Conservation (phyloP, 495 filamentous ascomycete genomes). For the Xylaria cubensis region DNA sequence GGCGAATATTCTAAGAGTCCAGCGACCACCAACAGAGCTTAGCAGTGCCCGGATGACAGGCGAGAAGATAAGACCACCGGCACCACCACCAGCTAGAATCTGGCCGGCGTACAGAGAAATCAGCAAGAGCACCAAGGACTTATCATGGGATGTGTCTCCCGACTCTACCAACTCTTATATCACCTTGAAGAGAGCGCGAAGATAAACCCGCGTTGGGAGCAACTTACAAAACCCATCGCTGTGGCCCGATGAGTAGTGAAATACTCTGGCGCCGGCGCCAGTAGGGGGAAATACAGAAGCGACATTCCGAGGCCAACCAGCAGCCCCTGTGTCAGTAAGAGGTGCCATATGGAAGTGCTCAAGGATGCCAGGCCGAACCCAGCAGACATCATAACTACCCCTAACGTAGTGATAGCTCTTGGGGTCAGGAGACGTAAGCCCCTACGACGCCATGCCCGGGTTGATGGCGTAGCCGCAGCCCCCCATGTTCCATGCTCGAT, state of each 20-base stretch:
- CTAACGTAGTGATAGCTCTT: constrained; percentile 41
- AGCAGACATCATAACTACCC: constrained; percentile 44
- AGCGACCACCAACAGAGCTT: constrained; percentile 56
- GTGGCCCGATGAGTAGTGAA: constrained; percentile 55
- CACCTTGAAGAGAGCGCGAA: neutral
- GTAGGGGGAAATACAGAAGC: constrained; percentile 56
- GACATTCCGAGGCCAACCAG: constrained; percentile 56
- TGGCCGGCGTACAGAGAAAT: neutral
- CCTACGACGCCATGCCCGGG: constrained; percentile 35
- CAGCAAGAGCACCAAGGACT: neutral
- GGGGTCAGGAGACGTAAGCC: constrained; percentile 35
- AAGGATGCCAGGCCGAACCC: constrained; percentile 49
- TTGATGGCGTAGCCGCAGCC: constrained; percentile 28
- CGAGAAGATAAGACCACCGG: constrained; percentile 53
- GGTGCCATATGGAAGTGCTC: constrained; percentile 50
- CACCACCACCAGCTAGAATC: constrained; percentile 13
- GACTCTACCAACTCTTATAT: neutral
- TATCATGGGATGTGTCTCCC: neutral
- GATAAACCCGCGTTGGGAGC: neutral
- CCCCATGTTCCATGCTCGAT: constrained; percentile 42
- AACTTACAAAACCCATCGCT: constrained; percentile 55
- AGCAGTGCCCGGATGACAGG: constrained; percentile 58
- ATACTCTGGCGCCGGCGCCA: constrained; percentile 56
- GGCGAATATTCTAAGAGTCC: constrained; percentile 59
- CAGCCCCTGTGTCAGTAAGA: constrained; percentile 57